A percentile compares a stretch with the other conserved stretches of the same genome.
phyloP scores from a whole-genome alignment of 345 rosid genomes.

The Eucalyptus lansdowneana region DNA sequence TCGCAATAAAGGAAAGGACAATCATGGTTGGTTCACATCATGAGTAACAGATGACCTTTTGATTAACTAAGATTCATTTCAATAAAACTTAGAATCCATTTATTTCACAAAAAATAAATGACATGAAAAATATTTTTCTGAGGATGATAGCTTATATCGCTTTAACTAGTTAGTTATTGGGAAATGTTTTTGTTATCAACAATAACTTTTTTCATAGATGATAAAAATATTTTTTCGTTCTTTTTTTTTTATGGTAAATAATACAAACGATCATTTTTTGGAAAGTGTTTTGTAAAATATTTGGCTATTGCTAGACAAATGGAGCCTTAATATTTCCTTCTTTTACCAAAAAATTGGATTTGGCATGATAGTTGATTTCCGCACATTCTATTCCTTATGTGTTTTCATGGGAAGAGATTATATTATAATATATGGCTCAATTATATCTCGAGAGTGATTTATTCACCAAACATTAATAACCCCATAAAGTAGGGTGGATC shows the following conservation, averaged over 20 bases:
- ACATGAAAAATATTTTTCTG: fast-evolving
- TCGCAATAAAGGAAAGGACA: neutral
- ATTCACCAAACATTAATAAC: neutral
- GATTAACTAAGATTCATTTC: neutral
- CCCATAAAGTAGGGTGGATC: neutral
- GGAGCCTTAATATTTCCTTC: neutral
- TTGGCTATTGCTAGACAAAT: neutral
- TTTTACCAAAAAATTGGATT: neutral
- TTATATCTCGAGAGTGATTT: neutral
- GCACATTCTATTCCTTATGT: neutral
- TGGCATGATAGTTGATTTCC: neutral
- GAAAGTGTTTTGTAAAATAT: neutral
- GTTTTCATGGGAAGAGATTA: neutral
- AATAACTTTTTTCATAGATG: neutral
- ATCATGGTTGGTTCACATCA: neutral
- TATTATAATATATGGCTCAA: neutral
- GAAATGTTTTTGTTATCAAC: neutral
- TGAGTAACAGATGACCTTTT: neutral
- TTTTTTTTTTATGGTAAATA: neutral
- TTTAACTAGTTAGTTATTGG: neutral
- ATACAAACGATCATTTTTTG: fast-evolving
- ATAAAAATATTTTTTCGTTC: neutral
- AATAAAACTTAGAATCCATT: neutral
- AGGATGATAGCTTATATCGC: neutral
- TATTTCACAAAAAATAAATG: neutral